Evolutionary conservation across 345 rosid genomes (phyloP).

Genomic region (Murraya paniculata): DNA sequence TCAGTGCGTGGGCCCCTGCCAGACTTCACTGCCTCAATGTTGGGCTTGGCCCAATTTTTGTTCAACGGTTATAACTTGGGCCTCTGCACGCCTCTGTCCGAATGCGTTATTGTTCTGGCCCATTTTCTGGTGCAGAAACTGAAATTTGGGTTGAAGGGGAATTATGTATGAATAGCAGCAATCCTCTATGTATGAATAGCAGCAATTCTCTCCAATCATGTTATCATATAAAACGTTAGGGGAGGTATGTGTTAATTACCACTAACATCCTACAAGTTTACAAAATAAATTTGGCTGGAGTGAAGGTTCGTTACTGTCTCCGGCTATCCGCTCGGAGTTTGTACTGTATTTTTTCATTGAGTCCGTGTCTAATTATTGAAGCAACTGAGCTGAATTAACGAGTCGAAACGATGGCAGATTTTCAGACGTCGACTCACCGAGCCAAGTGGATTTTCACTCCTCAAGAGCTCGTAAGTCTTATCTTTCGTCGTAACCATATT

Average conservation of each 20-base stretch:
- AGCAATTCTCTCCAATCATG: background rate
- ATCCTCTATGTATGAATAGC: background rate
- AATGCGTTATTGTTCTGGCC: background rate
- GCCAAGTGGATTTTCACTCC: conserved; percentile 92
- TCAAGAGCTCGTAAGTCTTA: conserved; percentile 52
- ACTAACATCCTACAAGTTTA: background rate
- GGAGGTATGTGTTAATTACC: background rate
- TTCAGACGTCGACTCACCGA: conserved; percentile 82
- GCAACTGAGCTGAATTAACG: background rate
- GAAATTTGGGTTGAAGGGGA: background rate
- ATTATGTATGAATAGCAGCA: background rate
- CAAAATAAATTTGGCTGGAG: background rate
- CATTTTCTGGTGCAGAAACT: background rate
- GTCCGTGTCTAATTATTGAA: background rate
- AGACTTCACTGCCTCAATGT: background rate
- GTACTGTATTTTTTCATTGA: background rate
- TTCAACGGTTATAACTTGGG: background rate
- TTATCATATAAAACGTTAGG: background rate
- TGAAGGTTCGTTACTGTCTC: background rate
- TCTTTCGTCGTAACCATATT: background rate
- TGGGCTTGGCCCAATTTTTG: background rate
- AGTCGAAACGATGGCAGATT: conserved; percentile 66
- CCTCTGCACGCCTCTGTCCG: background rate
- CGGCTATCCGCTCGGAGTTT: background rate
- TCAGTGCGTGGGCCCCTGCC: background rate